Base-by-base conservation (phyloP, 2,329 filamentous ascomycete genomes). In the Pseudogymnoascus destructans region DNA sequence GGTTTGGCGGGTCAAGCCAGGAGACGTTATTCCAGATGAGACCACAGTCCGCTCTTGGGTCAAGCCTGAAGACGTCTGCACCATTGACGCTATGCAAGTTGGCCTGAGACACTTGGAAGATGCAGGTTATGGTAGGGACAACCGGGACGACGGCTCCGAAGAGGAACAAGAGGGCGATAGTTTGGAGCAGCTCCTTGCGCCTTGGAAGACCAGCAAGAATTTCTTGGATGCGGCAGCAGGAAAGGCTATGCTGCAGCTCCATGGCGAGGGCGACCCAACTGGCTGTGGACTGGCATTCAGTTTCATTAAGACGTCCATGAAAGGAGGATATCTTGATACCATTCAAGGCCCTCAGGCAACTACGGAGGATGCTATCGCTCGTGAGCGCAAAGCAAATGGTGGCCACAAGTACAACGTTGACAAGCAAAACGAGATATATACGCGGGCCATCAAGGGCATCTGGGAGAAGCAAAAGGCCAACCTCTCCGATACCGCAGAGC, bases 341-440 rank as follows among this genome's bases (percentile, higher is more conserved):
- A 81, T 95, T 23, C 80, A 82, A 60, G 82, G 82, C 1, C 81
- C 82, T 2, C 72, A 81, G 36, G 79, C 81, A 6, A 84, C 81
- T 2, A 83, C 81, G 8, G 90, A 89, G 17, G 89, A 95, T 70
- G 91, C 89, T 67, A 88, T 91, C 61, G 61, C 60, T 10, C 59
- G 61, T 27, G 89, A 91, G 69, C 82, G 93, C 63, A 88, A 91
- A 68, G 87, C 87, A 13, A 92, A 93, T 63, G 90, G 90, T 58
- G 93, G 93, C 0, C 93, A 98, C 72, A 91, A 89, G 65, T 98
- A 98, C 75, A 98, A 98, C 63, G 93, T 98, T 61, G 93, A 92
- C 68, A 85, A 88, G 64, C 93, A 98, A 70, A 89, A 97, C 67
- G 85, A 83, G 62, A 87, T 89, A 66, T 98, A 98, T 70, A 89